These are phyloP conservation scores for Ganoderma lucidum DNA, from an alignment of 1,284 basidiomycete species.

Conservation along the genomic window DNA sequence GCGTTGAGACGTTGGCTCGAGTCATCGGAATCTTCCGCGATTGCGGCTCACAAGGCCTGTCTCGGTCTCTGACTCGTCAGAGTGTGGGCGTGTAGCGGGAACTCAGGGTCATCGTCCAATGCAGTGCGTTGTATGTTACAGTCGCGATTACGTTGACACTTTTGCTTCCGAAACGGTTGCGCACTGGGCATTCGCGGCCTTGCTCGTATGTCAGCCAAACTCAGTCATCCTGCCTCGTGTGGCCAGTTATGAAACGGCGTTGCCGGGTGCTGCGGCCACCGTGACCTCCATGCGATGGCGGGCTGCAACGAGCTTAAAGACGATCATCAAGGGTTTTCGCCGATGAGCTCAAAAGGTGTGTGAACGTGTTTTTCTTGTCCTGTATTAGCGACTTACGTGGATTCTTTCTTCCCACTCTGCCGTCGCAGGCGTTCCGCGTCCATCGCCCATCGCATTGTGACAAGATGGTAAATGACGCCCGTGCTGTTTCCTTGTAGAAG, in stretches of 20 bases:
- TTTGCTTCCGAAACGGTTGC: constrained; percentile 10
- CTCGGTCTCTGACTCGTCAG: constrained; percentile 1
- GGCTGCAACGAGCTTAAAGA: neutral
- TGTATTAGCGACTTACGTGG: constrained; percentile 6
- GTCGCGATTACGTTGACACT: neutral
- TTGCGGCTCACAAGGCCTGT: neutral
- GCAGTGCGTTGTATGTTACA: constrained; percentile 19
- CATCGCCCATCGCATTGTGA: constrained; percentile 28
- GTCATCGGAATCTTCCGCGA: constrained; percentile 14
- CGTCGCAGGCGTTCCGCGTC: constrained; percentile 15
- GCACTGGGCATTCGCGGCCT: neutral
- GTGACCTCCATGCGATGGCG: neutral
- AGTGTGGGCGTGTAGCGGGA: neutral
- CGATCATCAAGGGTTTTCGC: constrained; percentile 8
- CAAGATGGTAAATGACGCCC: constrained; percentile 15
- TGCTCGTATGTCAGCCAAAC: neutral
- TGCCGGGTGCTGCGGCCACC: constrained; percentile 22
- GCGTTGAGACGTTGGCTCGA: constrained; percentile 11
- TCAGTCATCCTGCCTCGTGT: constrained; percentile 16
- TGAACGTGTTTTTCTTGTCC: neutral
- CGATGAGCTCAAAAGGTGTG: constrained; percentile 1
- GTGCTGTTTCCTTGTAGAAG: constrained; percentile 30
- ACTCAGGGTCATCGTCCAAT: constrained; percentile 16
- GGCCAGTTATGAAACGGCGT: constrained; percentile 21
- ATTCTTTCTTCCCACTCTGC: neutral